These are phyloP conservation scores for Termitomyces eurrhizus DNA, from an alignment of 768 basidiomycete genomes.

Conservation along the genomic window DNA sequence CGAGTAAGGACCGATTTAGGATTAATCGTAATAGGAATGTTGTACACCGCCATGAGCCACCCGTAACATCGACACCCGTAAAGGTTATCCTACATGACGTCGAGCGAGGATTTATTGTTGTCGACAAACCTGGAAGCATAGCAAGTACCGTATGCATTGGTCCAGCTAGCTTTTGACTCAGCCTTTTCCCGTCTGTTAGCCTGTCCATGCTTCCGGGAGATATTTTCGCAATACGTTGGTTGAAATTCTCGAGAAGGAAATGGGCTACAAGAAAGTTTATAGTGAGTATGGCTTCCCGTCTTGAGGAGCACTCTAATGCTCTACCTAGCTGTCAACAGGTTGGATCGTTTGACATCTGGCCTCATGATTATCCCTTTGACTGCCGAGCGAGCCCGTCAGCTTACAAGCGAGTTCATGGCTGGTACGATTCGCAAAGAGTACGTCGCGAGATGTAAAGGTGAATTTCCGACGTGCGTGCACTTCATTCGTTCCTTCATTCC, in stretches of 20 bases:
- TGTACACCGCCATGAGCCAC: slow-evolving; percentile 96
- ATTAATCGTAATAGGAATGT: slow-evolving; percentile 59
- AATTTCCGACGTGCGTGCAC: slow-evolving; percentile 74
- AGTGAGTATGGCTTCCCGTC: slow-evolving; percentile 47
- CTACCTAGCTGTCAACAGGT: slow-evolving; percentile 81
- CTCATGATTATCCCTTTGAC: slow-evolving; percentile 90
- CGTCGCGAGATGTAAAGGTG: slow-evolving; percentile 79
- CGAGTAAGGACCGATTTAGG: not conserved
- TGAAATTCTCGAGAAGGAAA: slow-evolving; percentile 81
- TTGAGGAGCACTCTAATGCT: slow-evolving; percentile 5
- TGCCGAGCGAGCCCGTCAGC: slow-evolving; percentile 56
- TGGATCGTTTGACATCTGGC: slow-evolving; percentile 93
- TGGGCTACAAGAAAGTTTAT: slow-evolving; percentile 77
- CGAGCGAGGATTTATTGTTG: slow-evolving; percentile 81
- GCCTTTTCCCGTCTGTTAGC: slow-evolving; percentile 39
- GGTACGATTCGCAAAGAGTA: slow-evolving; percentile 90
- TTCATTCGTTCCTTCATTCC: not conserved
- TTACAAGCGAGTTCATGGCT: slow-evolving; percentile 79
- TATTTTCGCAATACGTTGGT: slow-evolving; percentile 87
- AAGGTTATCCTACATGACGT: slow-evolving; percentile 74
- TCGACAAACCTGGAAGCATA: slow-evolving; percentile 96
- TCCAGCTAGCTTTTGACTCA: slow-evolving; percentile 8
- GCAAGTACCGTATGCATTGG: slow-evolving; percentile 48
- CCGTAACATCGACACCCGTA: slow-evolving; percentile 81
- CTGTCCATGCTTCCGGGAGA: slow-evolving; percentile 89